Evolutionary conservation across 306 rosid species (phyloP).

Genomic region (Pueraria montana): DNA sequence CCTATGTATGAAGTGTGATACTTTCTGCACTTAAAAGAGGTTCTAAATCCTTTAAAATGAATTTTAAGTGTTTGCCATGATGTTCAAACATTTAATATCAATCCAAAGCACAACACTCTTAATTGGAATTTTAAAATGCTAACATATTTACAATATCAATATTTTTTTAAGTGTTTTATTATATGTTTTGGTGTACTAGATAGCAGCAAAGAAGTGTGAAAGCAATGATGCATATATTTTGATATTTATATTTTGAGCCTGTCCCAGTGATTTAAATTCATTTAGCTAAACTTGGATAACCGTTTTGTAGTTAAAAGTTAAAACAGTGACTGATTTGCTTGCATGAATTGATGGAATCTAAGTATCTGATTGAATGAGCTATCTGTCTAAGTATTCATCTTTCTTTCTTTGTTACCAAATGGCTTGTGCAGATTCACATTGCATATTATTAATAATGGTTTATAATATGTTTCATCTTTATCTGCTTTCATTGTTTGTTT

Average conservation of each 20-base stretch:
- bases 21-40: no score
- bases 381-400: slow-evolving; percentile 31
- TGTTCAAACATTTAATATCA: background rate
- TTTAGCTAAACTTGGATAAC: slow-evolving; percentile 6
- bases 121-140: slow-evolving; percentile 20
- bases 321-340: slow-evolving; percentile 20
- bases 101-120: background rate
- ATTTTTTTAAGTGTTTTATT: background rate
- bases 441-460: slow-evolving; percentile 18
- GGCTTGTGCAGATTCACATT: slow-evolving; percentile 23
- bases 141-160: slow-evolving; percentile 6
- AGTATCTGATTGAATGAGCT: slow-evolving; percentile 2
- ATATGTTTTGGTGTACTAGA: background rate
- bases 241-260: slow-evolving; percentile 30
- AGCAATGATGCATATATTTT: slow-evolving; percentile 22
- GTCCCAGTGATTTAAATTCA: background rate
- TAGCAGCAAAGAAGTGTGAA: slow-evolving; percentile 8
- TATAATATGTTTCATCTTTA: slow-evolving; percentile 20
- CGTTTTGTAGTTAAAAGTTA: background rate
- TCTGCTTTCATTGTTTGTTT: slow-evolving; percentile 27
- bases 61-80: no score
- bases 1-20: no score
- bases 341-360: slow-evolving; percentile 23
- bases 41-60: no score
- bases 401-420: slow-evolving; percentile 30